A percentile compares a stretch with the other conserved stretches of the same genome.
These are phyloP conservation scores for Amylostereum areolatum DNA, from an alignment of 1,284 basidiomycete genomes.

Conservation along the genomic window DNA sequence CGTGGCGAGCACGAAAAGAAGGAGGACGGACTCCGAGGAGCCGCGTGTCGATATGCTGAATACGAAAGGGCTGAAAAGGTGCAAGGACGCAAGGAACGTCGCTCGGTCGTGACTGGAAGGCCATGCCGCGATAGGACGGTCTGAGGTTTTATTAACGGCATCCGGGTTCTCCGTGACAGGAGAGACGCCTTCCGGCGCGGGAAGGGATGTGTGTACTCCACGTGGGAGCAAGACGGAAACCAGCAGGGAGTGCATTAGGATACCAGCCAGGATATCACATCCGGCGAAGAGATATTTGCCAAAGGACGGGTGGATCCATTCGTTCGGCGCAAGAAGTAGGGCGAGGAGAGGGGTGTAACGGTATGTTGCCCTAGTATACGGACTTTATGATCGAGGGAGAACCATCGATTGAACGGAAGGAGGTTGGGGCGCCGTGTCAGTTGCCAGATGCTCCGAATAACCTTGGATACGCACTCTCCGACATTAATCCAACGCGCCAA, in stretches of 20 bases:
- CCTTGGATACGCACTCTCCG: slow-evolving; percentile 56
- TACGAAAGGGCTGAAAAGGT: slow-evolving; percentile 91
- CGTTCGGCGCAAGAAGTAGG: slow-evolving; percentile 76
- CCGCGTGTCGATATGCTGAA: slow-evolving; percentile 96
- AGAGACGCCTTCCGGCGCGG: background rate
- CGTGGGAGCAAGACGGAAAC: slow-evolving; percentile 39
- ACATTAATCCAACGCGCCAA: slow-evolving; percentile 41
- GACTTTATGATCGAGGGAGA: slow-evolving; percentile 41
- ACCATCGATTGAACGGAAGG: slow-evolving; percentile 5
- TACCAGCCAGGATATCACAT: slow-evolving; percentile 81
- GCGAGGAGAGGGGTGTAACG: slow-evolving; percentile 95
- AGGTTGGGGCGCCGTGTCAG: too few relatives aligned
- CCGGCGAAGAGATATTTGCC: slow-evolving; percentile 88
- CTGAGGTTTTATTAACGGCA: too few relatives aligned
- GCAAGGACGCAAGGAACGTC: slow-evolving; percentile 50
- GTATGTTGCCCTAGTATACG: slow-evolving; percentile 92
- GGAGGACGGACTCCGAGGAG: slow-evolving; percentile 88
- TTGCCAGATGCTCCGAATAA: background rate
- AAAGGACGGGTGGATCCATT: slow-evolving; percentile 71
- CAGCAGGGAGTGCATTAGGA: slow-evolving; percentile 71
- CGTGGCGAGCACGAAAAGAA: slow-evolving; percentile 73
- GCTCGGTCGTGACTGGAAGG: slow-evolving; percentile 21
- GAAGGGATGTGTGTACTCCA: slow-evolving; percentile 1
- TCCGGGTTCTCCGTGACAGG: too few relatives aligned
- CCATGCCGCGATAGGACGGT: too few relatives aligned